Base-by-base conservation (phyloP, 2,329 filamentous ascomycete genomes). In the Escovopsis weberi region DNA sequence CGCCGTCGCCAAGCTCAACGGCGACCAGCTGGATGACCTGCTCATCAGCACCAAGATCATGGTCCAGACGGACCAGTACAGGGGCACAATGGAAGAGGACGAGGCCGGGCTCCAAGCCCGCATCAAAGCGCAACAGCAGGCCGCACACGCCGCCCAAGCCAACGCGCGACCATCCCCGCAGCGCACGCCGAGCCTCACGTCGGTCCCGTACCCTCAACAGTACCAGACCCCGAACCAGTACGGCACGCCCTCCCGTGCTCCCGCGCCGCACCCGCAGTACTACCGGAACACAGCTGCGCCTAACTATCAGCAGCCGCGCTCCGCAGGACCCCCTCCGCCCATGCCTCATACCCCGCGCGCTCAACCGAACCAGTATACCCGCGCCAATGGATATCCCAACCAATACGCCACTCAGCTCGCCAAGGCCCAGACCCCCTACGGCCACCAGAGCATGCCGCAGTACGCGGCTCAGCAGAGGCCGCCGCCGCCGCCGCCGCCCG, bases 51-150 rank as follows among this genome's bases (percentile, higher is more conserved):
- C 78, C 38, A 85, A 78, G 56, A 73, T 94, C 18, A 65, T 85
- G 45, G 68, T 93, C 38, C 76, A 83, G 46, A 78, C 73, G 6
- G 78, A 81, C 41, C 78, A 86, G 53, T 84, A 84, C 58, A 75
- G 74, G 48, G 87, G 87, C 4, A 76, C 82, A 4, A 80, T 93
- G 75, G 86, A 93, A 51, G 85, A 89, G 52, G 86, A 94, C 51
- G 82, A 86, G 49, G 70, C 70, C 34, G 74, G 72, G 35, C 58
- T 70, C 30, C 72, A 75, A 37, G 67, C 69, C 37, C 67, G 72
- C 35, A 53, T 68, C 32, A 58, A 65, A 41, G 64, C 65, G 30
- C 59, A 63, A 46, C 58, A 61, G 39, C 58, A 60, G 41, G 44
- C 45, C 30, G 37, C 56, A 33, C 58, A 58, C 40, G 44, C 55